phyloP scores from a whole-genome alignment of 106 monocot genomes.

The Allium fistulosum region DNA sequence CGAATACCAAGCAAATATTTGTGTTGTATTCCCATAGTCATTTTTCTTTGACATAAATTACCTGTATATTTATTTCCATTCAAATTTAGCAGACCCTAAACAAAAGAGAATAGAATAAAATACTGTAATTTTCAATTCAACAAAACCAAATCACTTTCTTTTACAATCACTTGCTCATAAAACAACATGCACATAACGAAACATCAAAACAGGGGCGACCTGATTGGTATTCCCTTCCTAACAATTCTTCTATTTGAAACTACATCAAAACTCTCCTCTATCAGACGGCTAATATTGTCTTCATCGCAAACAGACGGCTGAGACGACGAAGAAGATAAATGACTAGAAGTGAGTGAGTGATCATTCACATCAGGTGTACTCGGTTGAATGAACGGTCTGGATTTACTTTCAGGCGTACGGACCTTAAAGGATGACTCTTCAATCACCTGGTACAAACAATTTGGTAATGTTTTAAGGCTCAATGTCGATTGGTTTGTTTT shows the following conservation, averaged over 20 bases:
- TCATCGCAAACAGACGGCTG: constrained; percentile 5
- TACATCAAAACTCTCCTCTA: background rate
- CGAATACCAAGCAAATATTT: too few species aligned
- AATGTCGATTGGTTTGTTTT: background rate
- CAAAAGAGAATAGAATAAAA: too few species aligned
- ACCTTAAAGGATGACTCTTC: background rate
- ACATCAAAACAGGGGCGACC: constrained; percentile 25
- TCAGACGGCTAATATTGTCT: background rate
- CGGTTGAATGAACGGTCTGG: background rate
- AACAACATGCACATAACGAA: background rate
- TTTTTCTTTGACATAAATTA: too few species aligned
- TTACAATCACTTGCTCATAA: background rate
- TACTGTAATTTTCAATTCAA: too few species aligned
- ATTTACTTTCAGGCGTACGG: background rate
- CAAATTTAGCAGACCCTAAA: too few species aligned
- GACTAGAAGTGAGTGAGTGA: background rate
- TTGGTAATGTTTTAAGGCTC: background rate
- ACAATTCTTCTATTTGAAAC: background rate
- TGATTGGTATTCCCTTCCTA: constrained; percentile 32
- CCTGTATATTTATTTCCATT: too few species aligned
- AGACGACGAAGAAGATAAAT: background rate
- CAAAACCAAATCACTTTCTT: too few species aligned
- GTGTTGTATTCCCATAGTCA: too few species aligned
- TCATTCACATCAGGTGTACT: constrained; percentile 8
- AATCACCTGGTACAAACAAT: background rate